These are phyloP conservation scores for Colletotrichum sp. DNA, from an alignment of 2,329 filamentous ascomycete species.

Conservation along the genomic window DNA sequence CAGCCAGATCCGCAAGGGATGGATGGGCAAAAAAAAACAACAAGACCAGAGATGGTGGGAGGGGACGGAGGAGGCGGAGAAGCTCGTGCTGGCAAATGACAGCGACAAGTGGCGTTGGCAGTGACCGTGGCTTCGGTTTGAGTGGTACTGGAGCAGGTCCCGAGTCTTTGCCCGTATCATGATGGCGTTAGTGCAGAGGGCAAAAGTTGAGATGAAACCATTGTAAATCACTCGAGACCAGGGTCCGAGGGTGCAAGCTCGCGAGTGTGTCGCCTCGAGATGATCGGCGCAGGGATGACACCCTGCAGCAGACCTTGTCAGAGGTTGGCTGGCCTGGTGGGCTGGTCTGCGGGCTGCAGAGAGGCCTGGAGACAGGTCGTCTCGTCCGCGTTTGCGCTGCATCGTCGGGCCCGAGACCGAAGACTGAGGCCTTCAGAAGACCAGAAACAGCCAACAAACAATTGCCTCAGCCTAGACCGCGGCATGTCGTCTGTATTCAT, in stretches of 20 bases:
- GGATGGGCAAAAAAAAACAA: not conserved
- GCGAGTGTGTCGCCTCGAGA: slow-evolving; percentile 1
- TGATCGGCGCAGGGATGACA: slow-evolving; percentile 19
- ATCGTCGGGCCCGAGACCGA: slow-evolving; percentile 1
- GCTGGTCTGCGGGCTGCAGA: not conserved
- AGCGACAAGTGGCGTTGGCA: slow-evolving; percentile 24
- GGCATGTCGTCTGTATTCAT: not conserved
- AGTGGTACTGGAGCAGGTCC: slow-evolving; percentile 8
- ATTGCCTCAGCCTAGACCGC: not conserved
- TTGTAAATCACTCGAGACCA: slow-evolving; percentile 23
- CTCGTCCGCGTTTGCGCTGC: not conserved
- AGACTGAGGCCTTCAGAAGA: not conserved
- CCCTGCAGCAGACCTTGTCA: slow-evolving; percentile 17
- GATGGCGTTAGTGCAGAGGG: slow-evolving; percentile 8
- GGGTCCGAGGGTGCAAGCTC: slow-evolving; percentile 14
- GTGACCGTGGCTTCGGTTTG: not conserved
- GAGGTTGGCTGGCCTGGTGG: slow-evolving; percentile 8
- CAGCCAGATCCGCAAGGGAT: slow-evolving; percentile 1
- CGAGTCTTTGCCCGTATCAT: slow-evolving; percentile 17
- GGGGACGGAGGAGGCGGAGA: not conserved
- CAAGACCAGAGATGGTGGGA: not conserved
- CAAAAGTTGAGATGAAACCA: slow-evolving; percentile 22
- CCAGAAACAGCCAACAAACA: not conserved
- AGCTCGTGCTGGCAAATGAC: slow-evolving; percentile 18
- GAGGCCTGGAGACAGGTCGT: slow-evolving; percentile 8